Evolutionary conservation across 108 stramenopile species (phyloP).

Genomic region (Discostella pseudostelligera): DNA sequence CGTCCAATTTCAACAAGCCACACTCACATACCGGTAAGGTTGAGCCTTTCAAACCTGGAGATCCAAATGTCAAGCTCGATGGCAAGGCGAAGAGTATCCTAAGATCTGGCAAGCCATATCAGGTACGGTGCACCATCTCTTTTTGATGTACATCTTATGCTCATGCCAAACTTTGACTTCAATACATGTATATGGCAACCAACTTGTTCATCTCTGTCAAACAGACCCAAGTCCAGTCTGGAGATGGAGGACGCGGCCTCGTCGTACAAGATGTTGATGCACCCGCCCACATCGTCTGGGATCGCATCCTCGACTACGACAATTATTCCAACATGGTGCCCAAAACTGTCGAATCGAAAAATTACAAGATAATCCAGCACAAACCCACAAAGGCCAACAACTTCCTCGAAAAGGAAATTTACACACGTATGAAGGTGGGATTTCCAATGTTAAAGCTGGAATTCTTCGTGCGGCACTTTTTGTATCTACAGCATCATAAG

Average conservation of each 20-base stretch:
- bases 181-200: no score
- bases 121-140: constrained; percentile 22
- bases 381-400: constrained; percentile 45
- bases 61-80: constrained; percentile 58
- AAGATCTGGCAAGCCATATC: constrained; percentile 54
- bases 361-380: constrained; percentile 41
- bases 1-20: constrained; percentile 53
- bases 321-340: constrained; percentile 57
- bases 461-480: constrained; percentile 54
- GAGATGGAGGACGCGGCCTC: constrained; percentile 50
- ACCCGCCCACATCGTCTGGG: constrained; percentile 57
- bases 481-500: constrained; percentile 43
- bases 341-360: constrained; percentile 50
- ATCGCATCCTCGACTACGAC: constrained; percentile 56
- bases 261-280: constrained; percentile 66
- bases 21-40: constrained; percentile 55
- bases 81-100: constrained; percentile 47
- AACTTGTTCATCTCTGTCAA: neutral
- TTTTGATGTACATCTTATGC: neutral
- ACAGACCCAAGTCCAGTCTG: constrained; percentile 54
- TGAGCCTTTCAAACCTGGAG: constrained; percentile 52
- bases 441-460: constrained; percentile 55
- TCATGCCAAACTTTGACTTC: no score
- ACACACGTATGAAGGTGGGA: constrained; percentile 56
- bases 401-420: constrained; percentile 48